Percentiles rank a stretch among this genome's conserved stretches.
These are phyloP conservation scores for Calonectria honghensis DNA, from an alignment of 2,329 filamentous ascomycete genomes.

Conservation along the genomic window DNA sequence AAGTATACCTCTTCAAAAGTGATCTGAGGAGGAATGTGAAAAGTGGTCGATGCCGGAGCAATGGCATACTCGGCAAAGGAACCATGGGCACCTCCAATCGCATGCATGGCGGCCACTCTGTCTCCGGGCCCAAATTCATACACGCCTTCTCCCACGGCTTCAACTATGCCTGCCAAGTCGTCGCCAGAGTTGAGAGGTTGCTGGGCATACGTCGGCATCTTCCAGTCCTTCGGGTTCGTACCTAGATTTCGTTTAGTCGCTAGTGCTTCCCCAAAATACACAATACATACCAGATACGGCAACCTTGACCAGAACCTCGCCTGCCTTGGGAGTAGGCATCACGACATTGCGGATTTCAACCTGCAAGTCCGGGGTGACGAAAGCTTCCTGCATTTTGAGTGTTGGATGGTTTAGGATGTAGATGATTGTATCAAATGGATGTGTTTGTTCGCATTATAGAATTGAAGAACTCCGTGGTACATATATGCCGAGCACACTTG, in stretches of 20 bases:
- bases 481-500: not conserved
- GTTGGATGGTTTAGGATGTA: not conserved
- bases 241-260: not conserved
- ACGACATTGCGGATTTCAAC: not conserved
- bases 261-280: no score
- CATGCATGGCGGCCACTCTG: slow-evolving; percentile 8
- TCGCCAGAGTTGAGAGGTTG: slow-evolving; percentile 10
- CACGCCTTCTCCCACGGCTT: slow-evolving; percentile 2
- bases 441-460: not conserved
- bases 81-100: not conserved
- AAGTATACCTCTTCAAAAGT: not conserved
- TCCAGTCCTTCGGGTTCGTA: not conserved
- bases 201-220: not conserved
- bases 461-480: not conserved
- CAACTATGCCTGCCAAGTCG: not conserved
- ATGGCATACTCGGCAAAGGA: slow-evolving; percentile 4
- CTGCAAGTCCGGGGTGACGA: not conserved
- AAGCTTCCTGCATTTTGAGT: not conserved
- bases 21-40: not conserved
- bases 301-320: not conserved
- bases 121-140: slow-evolving; percentile 3
- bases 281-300: not conserved
- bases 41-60: not conserved
- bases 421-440: not conserved
- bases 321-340: not conserved